phyloP scores from a whole-genome alignment of 2,329 filamentous ascomycete species.

The Shiraia sp. region DNA sequence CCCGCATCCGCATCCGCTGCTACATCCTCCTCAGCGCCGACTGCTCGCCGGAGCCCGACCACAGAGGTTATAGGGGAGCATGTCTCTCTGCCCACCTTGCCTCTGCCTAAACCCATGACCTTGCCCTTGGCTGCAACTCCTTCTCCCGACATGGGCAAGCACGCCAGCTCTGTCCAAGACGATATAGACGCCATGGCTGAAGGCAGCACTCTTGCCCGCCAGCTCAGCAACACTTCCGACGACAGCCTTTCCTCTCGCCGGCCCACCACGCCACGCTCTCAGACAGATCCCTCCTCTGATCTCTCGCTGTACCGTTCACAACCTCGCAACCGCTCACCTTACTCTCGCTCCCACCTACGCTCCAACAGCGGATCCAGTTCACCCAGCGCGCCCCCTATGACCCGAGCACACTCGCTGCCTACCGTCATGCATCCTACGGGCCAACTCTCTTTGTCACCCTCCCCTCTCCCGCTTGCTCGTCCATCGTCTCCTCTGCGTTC shows the following conservation, averaged over 20 bases:
- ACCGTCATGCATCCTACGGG: slow-evolving; percentile 43
- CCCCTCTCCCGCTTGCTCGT: slow-evolving; percentile 28
- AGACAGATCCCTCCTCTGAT: slow-evolving; percentile 44
- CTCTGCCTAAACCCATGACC: too few species aligned
- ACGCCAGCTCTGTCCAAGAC: slow-evolving; percentile 5
- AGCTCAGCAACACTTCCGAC: slow-evolving; percentile 29
- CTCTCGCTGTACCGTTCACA: slow-evolving; percentile 32
- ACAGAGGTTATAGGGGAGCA: too few species aligned
- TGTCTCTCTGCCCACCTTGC: too few species aligned
- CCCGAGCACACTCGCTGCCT: slow-evolving; percentile 53
- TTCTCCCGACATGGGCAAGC: slow-evolving; percentile 3
- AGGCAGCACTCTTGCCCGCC: slow-evolving; percentile 22
- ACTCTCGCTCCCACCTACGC: slow-evolving; percentile 51
- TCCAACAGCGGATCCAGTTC: slow-evolving; percentile 49
- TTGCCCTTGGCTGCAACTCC: slow-evolving; percentile 3
- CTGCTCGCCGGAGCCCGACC: too few species aligned
- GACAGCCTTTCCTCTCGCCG: slow-evolving; percentile 26
- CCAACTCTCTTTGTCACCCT: slow-evolving; percentile 41
- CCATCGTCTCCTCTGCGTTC: slow-evolving; percentile 48
- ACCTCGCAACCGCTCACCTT: slow-evolving; percentile 53
- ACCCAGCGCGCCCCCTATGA: slow-evolving; percentile 51
- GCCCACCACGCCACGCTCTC: slow-evolving; percentile 42
- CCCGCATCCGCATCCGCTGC: too few species aligned
- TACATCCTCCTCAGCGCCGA: too few species aligned
- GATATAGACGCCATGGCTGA: slow-evolving; percentile 27